Percentiles rank a stretch among this genome's conserved stretches.
phyloP scores from a whole-genome alignment of 2,329 filamentous ascomycete genomes.

The Aspergillus tanneri region DNA sequence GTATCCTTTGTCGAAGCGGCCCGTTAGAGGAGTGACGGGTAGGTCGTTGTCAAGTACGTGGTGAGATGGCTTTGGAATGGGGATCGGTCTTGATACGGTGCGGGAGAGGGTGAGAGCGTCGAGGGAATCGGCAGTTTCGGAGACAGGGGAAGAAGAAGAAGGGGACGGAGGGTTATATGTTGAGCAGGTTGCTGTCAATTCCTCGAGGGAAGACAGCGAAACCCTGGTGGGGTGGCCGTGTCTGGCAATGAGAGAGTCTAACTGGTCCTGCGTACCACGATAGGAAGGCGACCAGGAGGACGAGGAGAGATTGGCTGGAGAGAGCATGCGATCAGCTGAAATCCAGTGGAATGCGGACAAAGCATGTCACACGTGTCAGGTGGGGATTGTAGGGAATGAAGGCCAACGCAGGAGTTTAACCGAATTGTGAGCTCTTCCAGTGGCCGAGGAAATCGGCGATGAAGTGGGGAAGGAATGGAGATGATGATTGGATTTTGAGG shows the following conservation, averaged over 20 bases:
- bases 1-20: conserved; percentile 37
- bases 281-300: conserved; percentile 27
- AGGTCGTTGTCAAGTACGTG: conserved; percentile 32
- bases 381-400: conserved; percentile 18
- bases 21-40: conserved; percentile 40
- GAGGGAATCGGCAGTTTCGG: conserved; percentile 23
- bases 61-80: conserved; percentile 32
- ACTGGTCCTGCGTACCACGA: conserved; percentile 33
- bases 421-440: not conserved
- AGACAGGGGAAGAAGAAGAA: conserved; percentile 25
- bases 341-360: conserved; percentile 18
- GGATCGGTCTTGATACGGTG: conserved; percentile 36
- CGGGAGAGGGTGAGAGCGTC: conserved; percentile 29
- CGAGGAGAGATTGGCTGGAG: conserved; percentile 23
- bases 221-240: conserved; percentile 42
- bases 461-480: no score
- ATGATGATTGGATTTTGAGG: no score
- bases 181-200: conserved; percentile 39
- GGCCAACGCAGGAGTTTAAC: conserved; percentile 5
- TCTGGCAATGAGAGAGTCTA: conserved; percentile 39
- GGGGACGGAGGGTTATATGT: conserved; percentile 37
- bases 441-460: not conserved
- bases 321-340: conserved; percentile 29
- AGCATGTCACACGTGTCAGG: conserved; percentile 34
- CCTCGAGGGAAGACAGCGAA: conserved; percentile 39